Evolutionary conservation across 192 early-diverging fungal species (phyloP), one percentile per base, ranked within the genome.

Genomic region (Phycomyces blakesleeanus): DNA sequence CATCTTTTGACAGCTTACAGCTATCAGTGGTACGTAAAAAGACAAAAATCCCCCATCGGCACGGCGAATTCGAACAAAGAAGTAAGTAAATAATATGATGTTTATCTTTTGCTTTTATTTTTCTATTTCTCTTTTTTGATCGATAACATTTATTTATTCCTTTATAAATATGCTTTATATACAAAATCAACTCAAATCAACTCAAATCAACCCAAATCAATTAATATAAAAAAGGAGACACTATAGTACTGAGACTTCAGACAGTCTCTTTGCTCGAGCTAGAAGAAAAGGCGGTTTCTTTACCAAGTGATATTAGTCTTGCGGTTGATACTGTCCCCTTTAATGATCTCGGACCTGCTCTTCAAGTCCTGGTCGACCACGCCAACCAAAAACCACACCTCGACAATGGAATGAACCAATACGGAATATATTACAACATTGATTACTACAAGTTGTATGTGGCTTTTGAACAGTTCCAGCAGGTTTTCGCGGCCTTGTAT

Each of bases 391-490:
- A 74, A 40, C 72, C 72, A 10, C 72, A 74, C 27, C 26, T 68
- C 11, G 72, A 68, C 42, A 74, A 74, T 21, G 72, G 72, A 4
- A 74, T 74, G 72, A 74, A 74, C 40, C 72, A 74, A 44, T 68
- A 74, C 50, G 72, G 72, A 15, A 74, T 74, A 12, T 74, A 74
- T 54, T 74, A 74, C 66, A 74, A 74, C n/a, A 42, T 41, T 14
- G 72, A 74, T 34, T 74, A 74, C 42, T 74, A 56, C 49, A 53
- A 66, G 37, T 51, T 74, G 15, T 74, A 63, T 21, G 24, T 68
- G 18, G 72, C 72, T 0, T 74, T 74, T 68, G 72, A 68, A 11
- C 72, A 74, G 34, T 74, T 74, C 51, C 65, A 67, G 38, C 34
- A 55, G 6, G 61, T 49, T 7, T 74, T 64, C 59, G 71, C 71